Evolutionary conservation across 306 rosid species (phyloP), one percentile per base, ranked within the genome.

Genomic region (Abrus pulchellus): DNA sequence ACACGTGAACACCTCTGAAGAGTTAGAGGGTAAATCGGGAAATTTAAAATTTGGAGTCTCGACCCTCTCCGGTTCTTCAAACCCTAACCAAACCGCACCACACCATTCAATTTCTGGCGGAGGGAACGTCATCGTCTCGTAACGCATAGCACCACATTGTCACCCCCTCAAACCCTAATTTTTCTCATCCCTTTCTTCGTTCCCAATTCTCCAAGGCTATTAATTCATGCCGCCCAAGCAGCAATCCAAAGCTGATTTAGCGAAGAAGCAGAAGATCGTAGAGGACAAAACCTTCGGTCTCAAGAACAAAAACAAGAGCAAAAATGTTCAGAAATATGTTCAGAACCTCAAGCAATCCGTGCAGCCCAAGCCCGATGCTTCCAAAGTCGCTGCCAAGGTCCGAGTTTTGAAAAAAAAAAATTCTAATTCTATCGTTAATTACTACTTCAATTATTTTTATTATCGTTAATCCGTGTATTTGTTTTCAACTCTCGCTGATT

Each of bases 281-380:
- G 98, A 94, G 86, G 98, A 94, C 89, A 94, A 94, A 89, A 94
- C 98, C 53, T 94, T 94, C 75, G 97, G 97, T 13, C 94, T 94
- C 45, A 94, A 94, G 84, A 92, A 94, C 91, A 94, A 94, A 67
- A 94, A 91, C 89, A 94, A 94, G 82, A 91, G 98, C 82, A 94
- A 94, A 69, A 87, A 76, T 65, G 97, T 94, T 5, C 97, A 94
- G 85, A 94, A 94, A 68, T 94, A 92, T 40, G 98, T 94, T 30
- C 97, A 94, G 87, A 91, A 32, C 76, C 86, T 94, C 86, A 72
- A 94, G 73, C 89, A 83, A 43, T 86, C 97, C 4, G 97, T 85
- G 1, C 97, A 85, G 75, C 98, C 97, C 79, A 87, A 84, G 49
- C 40, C 67, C 72, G 97, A 92, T 76, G 27, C 94, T 5, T 5